These are phyloP conservation scores for Extremus antarcticus DNA, from an alignment of 495 filamentous ascomycete species.

Conservation along the genomic window DNA sequence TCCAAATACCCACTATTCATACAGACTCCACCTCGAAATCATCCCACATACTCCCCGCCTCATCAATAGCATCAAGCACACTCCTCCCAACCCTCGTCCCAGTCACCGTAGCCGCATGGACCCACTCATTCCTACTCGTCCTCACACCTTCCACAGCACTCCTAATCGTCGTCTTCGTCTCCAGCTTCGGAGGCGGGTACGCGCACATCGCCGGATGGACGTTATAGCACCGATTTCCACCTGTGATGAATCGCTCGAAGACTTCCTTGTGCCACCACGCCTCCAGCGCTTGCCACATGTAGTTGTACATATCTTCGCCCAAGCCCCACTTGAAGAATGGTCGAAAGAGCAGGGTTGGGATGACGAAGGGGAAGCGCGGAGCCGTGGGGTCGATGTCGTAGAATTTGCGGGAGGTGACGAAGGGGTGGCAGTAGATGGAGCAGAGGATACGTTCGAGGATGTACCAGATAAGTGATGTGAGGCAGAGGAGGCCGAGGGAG, in stretches of 20 bases:
- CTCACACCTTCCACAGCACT: background rate
- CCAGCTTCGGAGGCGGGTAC: background rate
- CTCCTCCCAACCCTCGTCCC: conserved; percentile 4
- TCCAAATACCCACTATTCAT: background rate
- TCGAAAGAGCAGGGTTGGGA: conserved; percentile 14
- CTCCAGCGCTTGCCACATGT: background rate
- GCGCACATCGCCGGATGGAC: background rate
- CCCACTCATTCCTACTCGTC: background rate
- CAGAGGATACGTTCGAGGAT: conserved; percentile 15
- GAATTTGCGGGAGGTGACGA: conserved; percentile 9
- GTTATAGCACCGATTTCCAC: background rate
- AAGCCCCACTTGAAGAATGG: conserved; percentile 11
- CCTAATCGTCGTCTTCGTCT: background rate
- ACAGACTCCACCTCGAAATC: conserved; percentile 8
- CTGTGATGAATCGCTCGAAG: background rate
- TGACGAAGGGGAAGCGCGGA: conserved; percentile 18
- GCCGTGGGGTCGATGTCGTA: background rate
- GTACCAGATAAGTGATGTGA: conserved; percentile 5
- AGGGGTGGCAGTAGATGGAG: conserved; percentile 13
- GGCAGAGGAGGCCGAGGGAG: conserved; percentile 6
- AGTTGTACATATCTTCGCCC: conserved; percentile 1
- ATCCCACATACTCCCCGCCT: conserved; percentile 19
- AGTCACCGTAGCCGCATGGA: background rate
- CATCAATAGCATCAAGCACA: conserved; percentile 13
- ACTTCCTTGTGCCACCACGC: background rate